A percentile compares a stretch with the other conserved stretches of the same genome.
Evolutionary conservation across 208 protist species (phyloP).

Genomic region (Spongospora subterranea): DNA sequence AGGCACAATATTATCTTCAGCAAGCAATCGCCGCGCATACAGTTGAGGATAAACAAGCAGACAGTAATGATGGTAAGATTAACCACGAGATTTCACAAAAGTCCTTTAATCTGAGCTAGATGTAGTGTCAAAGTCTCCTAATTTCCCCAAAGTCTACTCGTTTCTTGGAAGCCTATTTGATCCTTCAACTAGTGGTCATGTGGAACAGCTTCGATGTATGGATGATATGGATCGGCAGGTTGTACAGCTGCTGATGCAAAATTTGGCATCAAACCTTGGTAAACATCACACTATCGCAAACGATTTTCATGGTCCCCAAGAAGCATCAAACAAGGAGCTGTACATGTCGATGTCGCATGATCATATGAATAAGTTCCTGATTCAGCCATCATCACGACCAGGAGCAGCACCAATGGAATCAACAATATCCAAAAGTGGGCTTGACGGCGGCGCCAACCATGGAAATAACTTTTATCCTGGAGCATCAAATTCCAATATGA

Average conservation of each 20-base stretch:
- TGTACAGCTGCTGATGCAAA: slow-evolving; percentile 62
- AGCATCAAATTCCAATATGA: too few species aligned
- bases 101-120: neutral
- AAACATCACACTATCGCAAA: slow-evolving; percentile 27
- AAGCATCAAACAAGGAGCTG: neutral
- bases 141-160: slow-evolving; percentile 58
- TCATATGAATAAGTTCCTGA: neutral
- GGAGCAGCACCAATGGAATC: neutral
- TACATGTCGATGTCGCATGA: neutral
- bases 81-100: neutral
- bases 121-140: slow-evolving; percentile 25
- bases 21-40: slow-evolving; percentile 55
- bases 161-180: slow-evolving; percentile 63
- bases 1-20: slow-evolving; percentile 60
- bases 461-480: neutral
- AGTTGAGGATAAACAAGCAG: slow-evolving; percentile 16
- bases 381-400: neutral
- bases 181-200: slow-evolving; percentile 59
- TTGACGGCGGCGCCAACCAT: neutral
- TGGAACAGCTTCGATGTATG: slow-evolving; percentile 57
- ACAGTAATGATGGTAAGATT: slow-evolving; percentile 4
- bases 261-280: slow-evolving; percentile 56
- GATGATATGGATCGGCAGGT: slow-evolving; percentile 55
- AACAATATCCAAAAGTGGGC: neutral
- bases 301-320: neutral